Percentiles rank a stretch among this genome's conserved stretches.
Evolutionary conservation across 2,329 filamentous ascomycete species (phyloP).

Genomic region (Ascochyta viciae-villosae): DNA sequence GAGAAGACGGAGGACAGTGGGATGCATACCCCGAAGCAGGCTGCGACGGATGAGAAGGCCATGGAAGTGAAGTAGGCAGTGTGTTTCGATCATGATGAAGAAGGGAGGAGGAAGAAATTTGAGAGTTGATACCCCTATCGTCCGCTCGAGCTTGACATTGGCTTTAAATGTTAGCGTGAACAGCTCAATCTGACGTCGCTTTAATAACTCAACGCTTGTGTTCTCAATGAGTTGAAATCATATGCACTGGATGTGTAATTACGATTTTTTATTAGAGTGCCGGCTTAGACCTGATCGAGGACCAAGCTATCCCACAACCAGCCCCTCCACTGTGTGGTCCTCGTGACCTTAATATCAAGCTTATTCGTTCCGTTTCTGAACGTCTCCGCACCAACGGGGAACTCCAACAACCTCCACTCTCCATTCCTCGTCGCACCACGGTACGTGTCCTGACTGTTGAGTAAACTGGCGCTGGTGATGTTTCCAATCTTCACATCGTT

Average conservation of each 20-base stretch:
- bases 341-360: conserved; percentile 49
- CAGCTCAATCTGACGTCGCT: too few relatives aligned
- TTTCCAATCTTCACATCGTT: conserved; percentile 53
- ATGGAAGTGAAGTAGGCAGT: conserved; percentile 12
- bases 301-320: conserved; percentile 54
- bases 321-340: conserved; percentile 48
- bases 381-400: conserved; percentile 36
- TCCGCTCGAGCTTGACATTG: neutral
- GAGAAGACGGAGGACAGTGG: conserved; percentile 25
- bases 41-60: conserved; percentile 18
- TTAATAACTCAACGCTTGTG: too few relatives aligned
- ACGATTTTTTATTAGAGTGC: too few relatives aligned
- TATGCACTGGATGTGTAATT: too few relatives aligned
- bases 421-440: conserved; percentile 56
- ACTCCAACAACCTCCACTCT: conserved; percentile 58
- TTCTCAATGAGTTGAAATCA: too few relatives aligned
- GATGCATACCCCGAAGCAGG: conserved; percentile 32
- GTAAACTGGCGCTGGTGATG: conserved; percentile 47
- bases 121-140: neutral
- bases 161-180: too few relatives aligned
- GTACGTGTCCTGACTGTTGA: conserved; percentile 57
- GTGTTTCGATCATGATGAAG: too few relatives aligned
- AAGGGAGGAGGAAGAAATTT: neutral
- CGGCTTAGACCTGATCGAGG: conserved; percentile 43
- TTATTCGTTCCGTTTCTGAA: conserved; percentile 47